phyloP scores from a whole-genome alignment of 2,329 filamentous ascomycete genomes.

The Hypoxylon sp. region DNA sequence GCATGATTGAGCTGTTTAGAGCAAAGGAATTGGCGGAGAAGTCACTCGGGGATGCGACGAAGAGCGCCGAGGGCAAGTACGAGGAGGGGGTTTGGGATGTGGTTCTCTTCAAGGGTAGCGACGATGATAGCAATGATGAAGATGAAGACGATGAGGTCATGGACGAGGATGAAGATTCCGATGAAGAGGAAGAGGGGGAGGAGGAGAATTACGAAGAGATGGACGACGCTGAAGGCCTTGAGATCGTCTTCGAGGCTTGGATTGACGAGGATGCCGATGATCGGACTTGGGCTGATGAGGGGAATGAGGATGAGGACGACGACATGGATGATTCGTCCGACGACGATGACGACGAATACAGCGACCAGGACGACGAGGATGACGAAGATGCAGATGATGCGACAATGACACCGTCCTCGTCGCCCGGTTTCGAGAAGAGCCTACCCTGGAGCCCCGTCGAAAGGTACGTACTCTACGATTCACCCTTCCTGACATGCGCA shows the following conservation, averaged over 20 bases:
- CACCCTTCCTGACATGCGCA: neutral
- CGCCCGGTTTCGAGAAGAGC: neutral
- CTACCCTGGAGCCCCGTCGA: slow-evolving; percentile 1
- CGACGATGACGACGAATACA: slow-evolving; percentile 2
- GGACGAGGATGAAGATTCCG: neutral
- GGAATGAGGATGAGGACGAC: slow-evolving; percentile 2
- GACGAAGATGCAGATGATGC: slow-evolving; percentile 1
- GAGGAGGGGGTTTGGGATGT: slow-evolving; percentile 2
- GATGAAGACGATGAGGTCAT: neutral
- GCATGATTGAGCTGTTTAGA: slow-evolving; percentile 18
- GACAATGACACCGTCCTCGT: slow-evolving; percentile 6
- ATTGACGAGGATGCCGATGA: slow-evolving; percentile 1
- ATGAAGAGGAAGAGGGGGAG: neutral
- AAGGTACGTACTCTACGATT: slow-evolving; percentile 3
- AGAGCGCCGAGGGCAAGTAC: neutral
- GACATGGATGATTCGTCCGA: neutral
- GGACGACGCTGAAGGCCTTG: neutral
- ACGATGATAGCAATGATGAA: neutral
- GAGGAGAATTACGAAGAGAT: neutral
- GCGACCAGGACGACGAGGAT: slow-evolving; percentile 5
- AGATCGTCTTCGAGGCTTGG: slow-evolving; percentile 1
- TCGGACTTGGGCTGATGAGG: neutral
- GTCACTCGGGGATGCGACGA: neutral
- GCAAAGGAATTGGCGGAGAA: neutral
- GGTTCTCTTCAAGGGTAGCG: neutral